Evolutionary conservation across 768 basidiomycete species (phyloP), one percentile per base, ranked within the genome.

Genomic region (Tylopilus sp.): DNA sequence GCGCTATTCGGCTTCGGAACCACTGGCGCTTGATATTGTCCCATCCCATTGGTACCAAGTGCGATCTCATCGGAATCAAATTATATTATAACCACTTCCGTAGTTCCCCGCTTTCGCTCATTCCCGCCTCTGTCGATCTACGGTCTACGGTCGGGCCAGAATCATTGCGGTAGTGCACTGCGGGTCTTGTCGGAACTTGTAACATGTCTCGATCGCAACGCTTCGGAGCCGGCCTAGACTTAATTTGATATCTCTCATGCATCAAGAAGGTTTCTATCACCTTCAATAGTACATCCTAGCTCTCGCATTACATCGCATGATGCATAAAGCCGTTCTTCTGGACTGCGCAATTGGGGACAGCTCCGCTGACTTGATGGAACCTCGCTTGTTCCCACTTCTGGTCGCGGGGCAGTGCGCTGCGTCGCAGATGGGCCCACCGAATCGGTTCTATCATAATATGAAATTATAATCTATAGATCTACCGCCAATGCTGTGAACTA

Each of bases 301-400:
- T 24, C 21, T 22, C 12, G 22, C 24, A 40, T 14, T 10, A 25
- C 40, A 26, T 44, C 43, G 28, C 43, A 30, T 13, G 25, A 28
- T 26, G n/a, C n/a, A 17, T 30, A 3, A 30, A 44, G 28, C 43
- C n/a, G 8, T 4, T 2, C 9, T 50, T 40, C 49, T 55, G 40
- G 49, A 36, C 34, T 44, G 43, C 54, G 51, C 30, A 36, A 25
- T 17, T 25, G 29, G 38, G n/a, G 7, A 16, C 34, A 38, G 22
- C 38, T 63, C 61, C 61, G 48, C 61, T 42, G 48, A 55, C 51
- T 24, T 13, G 9, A 33, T 16, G 13, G 4, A n/a, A 16, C 36
- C 40, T 54, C 57, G 45, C 48, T 40, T 59, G 40, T 43, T 14
- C 21, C 31, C 26, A 40, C 30, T 43, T 48, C 40, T 55, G 43